phyloP scores from a whole-genome alignment of 306 rosid genomes.

The Inga laurina region DNA sequence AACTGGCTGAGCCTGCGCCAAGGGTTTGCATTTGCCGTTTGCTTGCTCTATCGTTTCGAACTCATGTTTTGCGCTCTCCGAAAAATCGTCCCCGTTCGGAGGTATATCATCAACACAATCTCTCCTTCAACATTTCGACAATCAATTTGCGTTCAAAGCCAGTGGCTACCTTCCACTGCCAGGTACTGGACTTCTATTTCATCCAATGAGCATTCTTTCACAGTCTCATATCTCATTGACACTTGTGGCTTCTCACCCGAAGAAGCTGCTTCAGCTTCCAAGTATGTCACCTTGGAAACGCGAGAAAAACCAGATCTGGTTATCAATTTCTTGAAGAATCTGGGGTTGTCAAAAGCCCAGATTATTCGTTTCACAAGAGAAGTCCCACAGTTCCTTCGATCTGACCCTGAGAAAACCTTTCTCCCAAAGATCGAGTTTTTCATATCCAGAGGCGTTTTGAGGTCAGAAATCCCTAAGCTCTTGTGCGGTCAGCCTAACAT shows the following conservation, averaged over 20 bases:
- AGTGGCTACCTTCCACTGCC: too few species aligned
- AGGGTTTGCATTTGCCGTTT: too few species aligned
- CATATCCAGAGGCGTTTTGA: conserved; percentile 14
- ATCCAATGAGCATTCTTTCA: not conserved
- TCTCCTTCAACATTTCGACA: too few species aligned
- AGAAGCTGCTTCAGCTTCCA: not conserved
- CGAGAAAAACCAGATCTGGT: not conserved
- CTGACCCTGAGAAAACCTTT: not conserved
- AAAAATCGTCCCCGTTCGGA: too few species aligned
- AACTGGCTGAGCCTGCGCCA: too few species aligned
- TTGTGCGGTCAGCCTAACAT: not conserved
- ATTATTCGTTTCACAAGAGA: not conserved
- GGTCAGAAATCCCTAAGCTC: not conserved
- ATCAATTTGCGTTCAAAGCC: too few species aligned
- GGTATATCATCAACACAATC: too few species aligned
- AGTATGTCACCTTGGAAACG: not conserved
- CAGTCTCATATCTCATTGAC: not conserved
- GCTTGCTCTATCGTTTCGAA: too few species aligned
- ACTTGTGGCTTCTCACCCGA: not conserved
- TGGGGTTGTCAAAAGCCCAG: not conserved
- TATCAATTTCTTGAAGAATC: not conserved
- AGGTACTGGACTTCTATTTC: too few species aligned
- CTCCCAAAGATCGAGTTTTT: conserved; percentile 13
- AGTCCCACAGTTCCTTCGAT: not conserved
- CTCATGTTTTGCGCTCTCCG: too few species aligned